Conservation (phyloP, 306 rosid genomes). For the Trifolium fragiferum region DNA sequence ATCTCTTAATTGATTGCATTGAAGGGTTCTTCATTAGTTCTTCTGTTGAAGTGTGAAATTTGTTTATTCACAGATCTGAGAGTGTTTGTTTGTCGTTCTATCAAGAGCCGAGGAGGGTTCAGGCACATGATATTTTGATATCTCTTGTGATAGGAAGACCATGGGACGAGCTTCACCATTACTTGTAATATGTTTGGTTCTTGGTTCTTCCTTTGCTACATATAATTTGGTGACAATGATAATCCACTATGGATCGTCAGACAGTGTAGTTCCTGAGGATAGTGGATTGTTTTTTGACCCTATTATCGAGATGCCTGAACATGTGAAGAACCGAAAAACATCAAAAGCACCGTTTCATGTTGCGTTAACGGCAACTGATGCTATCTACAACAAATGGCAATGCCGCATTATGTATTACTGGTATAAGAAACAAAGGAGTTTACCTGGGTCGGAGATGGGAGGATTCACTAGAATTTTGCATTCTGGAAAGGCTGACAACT, state of each 20-base stretch:
- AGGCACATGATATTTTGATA: constrained; percentile 47
- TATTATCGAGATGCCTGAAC: constrained; percentile 75
- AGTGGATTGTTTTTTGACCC: constrained; percentile 61
- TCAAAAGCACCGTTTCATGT: constrained; percentile 72
- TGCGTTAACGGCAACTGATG: constrained; percentile 93
- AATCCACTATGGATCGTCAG: constrained; percentile 61
- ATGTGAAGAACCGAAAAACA: constrained; percentile 56
- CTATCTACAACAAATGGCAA: constrained; percentile 90
- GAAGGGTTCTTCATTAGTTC: constrained; percentile 32
- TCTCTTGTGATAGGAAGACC: constrained; percentile 58
- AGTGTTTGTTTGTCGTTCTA: constrained; percentile 38
- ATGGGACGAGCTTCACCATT: constrained; percentile 72
- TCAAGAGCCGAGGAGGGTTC: constrained; percentile 42
- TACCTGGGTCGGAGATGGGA: constrained; percentile 94
- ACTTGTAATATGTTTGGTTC: constrained; percentile 65
- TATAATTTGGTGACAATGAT: constrained; percentile 75
- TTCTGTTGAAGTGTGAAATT: constrained; percentile 32
- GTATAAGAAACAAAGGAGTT: constrained; percentile 69
- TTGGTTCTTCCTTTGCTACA: constrained; percentile 79
- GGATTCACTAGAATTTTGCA: constrained; percentile 94
- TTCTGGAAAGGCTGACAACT: constrained; percentile 86
- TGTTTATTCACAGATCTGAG: constrained; percentile 43
- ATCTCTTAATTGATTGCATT: constrained; percentile 17
- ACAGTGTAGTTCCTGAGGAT: constrained; percentile 43
- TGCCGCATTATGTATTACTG: constrained; percentile 95